A percentile compares a stretch with the other conserved stretches of the same genome.
phyloP scores from a whole-genome alignment of 2,329 filamentous ascomycete species.

The Parascedosporium putredinis region DNA sequence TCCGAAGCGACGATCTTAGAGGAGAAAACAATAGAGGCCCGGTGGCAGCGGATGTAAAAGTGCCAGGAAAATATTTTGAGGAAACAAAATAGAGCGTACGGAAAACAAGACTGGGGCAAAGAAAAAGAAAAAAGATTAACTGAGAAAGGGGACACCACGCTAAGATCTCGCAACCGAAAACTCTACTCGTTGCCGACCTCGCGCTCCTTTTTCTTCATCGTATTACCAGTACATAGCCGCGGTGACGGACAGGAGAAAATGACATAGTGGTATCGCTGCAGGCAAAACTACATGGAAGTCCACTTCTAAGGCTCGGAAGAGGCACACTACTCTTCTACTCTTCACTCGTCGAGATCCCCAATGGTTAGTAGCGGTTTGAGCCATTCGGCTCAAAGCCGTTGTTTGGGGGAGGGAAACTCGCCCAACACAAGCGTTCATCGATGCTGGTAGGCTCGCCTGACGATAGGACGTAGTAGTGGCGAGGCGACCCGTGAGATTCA shows the following conservation, averaged over 20 bases:
- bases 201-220: background rate
- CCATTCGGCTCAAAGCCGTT: background rate
- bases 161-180: background rate
- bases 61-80: background rate
- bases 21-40: no score
- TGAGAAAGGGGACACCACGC: background rate
- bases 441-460: background rate
- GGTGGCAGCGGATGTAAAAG: no score
- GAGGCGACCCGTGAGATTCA: no score
- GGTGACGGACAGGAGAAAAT: slow-evolving; percentile 1
- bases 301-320: slow-evolving; percentile 4
- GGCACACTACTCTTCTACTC: background rate
- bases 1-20: no score
- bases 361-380: background rate
- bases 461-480: background rate
- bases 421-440: background rate
- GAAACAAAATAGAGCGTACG: background rate
- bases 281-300: slow-evolving; percentile 3
- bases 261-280: slow-evolving; percentile 7
- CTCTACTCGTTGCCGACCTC: background rate
- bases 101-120: background rate
- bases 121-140: slow-evolving; percentile 2
- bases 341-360: background rate
- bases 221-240: slow-evolving; percentile 2
- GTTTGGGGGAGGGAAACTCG: background rate